Base-by-base conservation (phyloP, 495 filamentous ascomycete genomes). In the Glarea lozoyensis region DNA sequence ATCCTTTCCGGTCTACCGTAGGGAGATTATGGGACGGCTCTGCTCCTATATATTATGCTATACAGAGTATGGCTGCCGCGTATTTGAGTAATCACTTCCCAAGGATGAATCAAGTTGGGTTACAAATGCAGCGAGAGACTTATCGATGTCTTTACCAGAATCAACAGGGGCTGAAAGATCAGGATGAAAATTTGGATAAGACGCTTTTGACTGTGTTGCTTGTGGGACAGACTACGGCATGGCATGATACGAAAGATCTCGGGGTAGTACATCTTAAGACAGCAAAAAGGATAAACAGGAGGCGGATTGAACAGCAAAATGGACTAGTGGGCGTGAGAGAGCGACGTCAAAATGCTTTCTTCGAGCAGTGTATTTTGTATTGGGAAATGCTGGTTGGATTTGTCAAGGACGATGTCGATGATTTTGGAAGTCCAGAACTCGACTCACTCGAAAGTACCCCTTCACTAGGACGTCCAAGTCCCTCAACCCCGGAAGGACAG, bases 1-100 rank as follows among this genome's bases (percentile, higher is more conserved):
- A 78, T 52, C 74, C 74, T 0, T 78, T 78, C 50, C 60, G 74
- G 17, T 68, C 68, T 1, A 74, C 72, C 0, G 68, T 78, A 4
- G 71, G 67, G 18, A 67, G 69, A 25, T 60, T 78, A 4, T 78
- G 72, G 70, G 65, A 72, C 18, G 70, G 69, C 10, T 73, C 72
- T 10, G 52, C 73, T 15, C 69, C 72, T 12, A 74, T 78, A 58
- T 78, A 70, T 47, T 71, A 69, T 19, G 73, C 70, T 11, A 75
- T 78, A 55, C 74, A 76, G 50, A 76, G 72, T 41, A 78, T 78
- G 74, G 72, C 74, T 9, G 74, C 74, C 0, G 74, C 74, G n/a
- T 74, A 68, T 7, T 58, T 78, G 0, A 68, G 74, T 5, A 68
- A 73, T 37, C 71, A 72, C 35, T 75, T 75, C 34, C 74, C 74